Evolutionary conservation across 345 rosid species (phyloP).

Genomic region (Kernera saxatilis): DNA sequence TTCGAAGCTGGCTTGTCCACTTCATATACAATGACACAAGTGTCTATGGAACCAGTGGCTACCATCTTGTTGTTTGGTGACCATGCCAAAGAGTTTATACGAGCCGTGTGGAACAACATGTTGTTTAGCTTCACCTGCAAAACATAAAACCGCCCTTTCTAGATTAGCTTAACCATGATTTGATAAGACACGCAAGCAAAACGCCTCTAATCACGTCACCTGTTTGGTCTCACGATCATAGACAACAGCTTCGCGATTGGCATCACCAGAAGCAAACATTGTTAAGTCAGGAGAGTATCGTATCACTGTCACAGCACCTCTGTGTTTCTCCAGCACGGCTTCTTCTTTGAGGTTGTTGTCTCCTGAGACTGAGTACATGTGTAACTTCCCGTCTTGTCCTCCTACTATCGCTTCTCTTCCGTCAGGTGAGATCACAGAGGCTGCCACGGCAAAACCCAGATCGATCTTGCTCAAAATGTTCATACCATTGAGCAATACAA

Average conservation of each 20-base stretch:
- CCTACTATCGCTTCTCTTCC: slow-evolving; percentile 71
- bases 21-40: slow-evolving; percentile 59
- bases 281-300: slow-evolving; percentile 61
- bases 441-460: slow-evolving; percentile 53
- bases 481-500: slow-evolving; percentile 47
- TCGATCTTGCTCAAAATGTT: slow-evolving; percentile 42
- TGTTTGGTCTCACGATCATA: slow-evolving; percentile 62
- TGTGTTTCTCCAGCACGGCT: slow-evolving; percentile 61
- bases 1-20: slow-evolving; percentile 61
- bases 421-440: slow-evolving; percentile 58
- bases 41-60: slow-evolving; percentile 74
- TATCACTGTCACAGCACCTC: slow-evolving; percentile 60
- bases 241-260: slow-evolving; percentile 62
- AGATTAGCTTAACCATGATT: neutral
- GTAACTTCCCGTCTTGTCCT: slow-evolving; percentile 69
- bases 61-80: slow-evolving; percentile 63
- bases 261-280: slow-evolving; percentile 73
- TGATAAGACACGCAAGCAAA: neutral
- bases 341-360: slow-evolving; percentile 50
- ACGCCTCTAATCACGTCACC: slow-evolving; percentile 27
- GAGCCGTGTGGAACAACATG: slow-evolving; percentile 72
- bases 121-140: slow-evolving; percentile 69
- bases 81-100: slow-evolving; percentile 74
- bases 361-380: slow-evolving; percentile 49
- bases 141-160: neutral